Conservation (phyloP, 257 asterid genomes). For the Lycium ferocissimum region DNA sequence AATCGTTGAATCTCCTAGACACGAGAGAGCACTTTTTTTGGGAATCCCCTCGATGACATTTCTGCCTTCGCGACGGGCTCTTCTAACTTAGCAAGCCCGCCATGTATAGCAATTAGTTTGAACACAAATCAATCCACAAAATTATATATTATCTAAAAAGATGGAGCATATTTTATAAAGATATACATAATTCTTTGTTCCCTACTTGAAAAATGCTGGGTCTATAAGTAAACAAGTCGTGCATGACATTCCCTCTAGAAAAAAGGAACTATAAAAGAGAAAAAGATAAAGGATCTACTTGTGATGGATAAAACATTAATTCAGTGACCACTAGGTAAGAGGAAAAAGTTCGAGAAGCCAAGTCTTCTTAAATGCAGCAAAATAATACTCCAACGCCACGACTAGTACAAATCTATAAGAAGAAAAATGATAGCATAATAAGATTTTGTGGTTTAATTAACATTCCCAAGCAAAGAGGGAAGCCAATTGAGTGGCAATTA, state of each 20-base stretch:
- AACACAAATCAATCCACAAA: too few relatives aligned
- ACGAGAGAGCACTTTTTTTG: too few relatives aligned
- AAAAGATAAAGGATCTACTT: neutral
- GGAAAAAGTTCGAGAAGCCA: conserved; percentile 8
- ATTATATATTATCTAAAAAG: too few relatives aligned
- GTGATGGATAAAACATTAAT: neutral
- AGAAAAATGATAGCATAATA: neutral
- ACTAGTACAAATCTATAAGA: neutral
- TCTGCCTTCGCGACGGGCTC: too few relatives aligned
- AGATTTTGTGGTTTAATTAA: neutral
- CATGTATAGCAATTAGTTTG: too few relatives aligned
- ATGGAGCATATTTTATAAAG: too few relatives aligned
- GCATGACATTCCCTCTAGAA: neutral
- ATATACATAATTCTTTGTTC: neutral
- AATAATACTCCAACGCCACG: neutral
- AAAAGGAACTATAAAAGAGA: too few relatives aligned
- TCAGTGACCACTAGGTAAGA: neutral
- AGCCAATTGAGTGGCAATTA: neutral
- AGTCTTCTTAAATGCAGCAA: neutral
- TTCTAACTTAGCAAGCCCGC: too few relatives aligned
- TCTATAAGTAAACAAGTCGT: neutral
- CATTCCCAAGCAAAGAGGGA: conserved; percentile 14
- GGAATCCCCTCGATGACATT: too few relatives aligned
- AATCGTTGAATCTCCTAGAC: too few relatives aligned
- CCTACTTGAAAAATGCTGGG: neutral